Percentiles rank a stretch among this genome's conserved stretches.
Conservation (phyloP, 495 filamentous ascomycete species). For the Aspergillus baeticus region DNA sequence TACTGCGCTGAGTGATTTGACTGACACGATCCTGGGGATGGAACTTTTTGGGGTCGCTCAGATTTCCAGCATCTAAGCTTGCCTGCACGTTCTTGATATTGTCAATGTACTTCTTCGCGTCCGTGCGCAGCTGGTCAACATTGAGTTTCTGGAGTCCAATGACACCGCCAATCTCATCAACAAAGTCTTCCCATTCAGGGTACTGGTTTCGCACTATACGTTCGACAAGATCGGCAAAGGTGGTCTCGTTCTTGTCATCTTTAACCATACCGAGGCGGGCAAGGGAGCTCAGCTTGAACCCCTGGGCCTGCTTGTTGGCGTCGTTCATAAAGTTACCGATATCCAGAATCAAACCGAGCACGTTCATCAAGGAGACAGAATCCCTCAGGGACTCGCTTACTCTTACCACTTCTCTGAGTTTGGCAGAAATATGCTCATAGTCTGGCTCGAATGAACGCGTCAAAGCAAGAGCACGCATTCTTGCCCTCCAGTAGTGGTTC, state of each 20-base stretch:
- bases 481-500: slow-evolving; percentile 97
- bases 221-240: slow-evolving; percentile 95
- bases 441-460: slow-evolving; percentile 84
- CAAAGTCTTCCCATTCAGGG: slow-evolving; percentile 89
- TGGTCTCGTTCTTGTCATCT: slow-evolving; percentile 97
- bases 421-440: slow-evolving; percentile 84
- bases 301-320: slow-evolving; percentile 93
- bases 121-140: slow-evolving; percentile 83
- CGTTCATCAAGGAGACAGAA: slow-evolving; percentile 90
- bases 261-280: slow-evolving; percentile 95
- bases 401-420: slow-evolving; percentile 75
- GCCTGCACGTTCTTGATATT: slow-evolving; percentile 91
- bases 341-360: slow-evolving; percentile 91
- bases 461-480: slow-evolving; percentile 85
- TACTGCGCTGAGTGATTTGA: slow-evolving; percentile 84
- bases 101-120: slow-evolving; percentile 92
- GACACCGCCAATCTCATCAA: slow-evolving; percentile 81
- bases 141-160: slow-evolving; percentile 87
- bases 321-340: slow-evolving; percentile 99
- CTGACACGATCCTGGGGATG: slow-evolving; percentile 94
- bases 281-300: slow-evolving; percentile 97
- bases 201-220: slow-evolving; percentile 95
- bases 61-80: slow-evolving; percentile 88
- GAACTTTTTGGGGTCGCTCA: slow-evolving; percentile 96
- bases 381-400: slow-evolving; percentile 88